phyloP scores from a whole-genome alignment of 768 basidiomycete genomes.

The Clavulina sp. region DNA sequence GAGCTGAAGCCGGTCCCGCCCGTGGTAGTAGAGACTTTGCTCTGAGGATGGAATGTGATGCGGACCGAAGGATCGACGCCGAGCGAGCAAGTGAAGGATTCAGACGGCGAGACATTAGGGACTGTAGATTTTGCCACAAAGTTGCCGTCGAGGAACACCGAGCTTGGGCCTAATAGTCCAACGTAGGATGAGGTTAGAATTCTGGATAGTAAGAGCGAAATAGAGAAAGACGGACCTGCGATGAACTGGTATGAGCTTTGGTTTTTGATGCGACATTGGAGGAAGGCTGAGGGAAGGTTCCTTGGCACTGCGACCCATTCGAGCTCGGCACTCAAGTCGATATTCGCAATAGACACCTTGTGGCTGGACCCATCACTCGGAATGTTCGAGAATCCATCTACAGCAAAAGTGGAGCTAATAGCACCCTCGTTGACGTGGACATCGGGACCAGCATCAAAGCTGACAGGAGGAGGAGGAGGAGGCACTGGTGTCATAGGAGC shows the following conservation, averaged over 20 bases:
- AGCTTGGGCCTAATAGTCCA: neutral
- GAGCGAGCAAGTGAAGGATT: slow-evolving; percentile 10
- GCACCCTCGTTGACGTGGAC: slow-evolving; percentile 4
- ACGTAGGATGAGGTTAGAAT: neutral
- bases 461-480: no score
- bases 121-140: slow-evolving; percentile 10
- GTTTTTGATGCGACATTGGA: neutral
- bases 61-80: slow-evolving; percentile 10
- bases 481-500: no score
- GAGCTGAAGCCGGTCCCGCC: neutral
- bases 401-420: slow-evolving; percentile 6
- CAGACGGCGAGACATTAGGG: slow-evolving; percentile 5
- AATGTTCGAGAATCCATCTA: slow-evolving; percentile 5
- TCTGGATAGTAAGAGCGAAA: neutral
- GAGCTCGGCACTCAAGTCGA: neutral
- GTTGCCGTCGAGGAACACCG: slow-evolving; percentile 11
- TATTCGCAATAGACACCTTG: slow-evolving; percentile 4
- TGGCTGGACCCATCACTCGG: slow-evolving; percentile 5
- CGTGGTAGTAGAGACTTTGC: neutral
- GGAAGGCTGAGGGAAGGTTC: neutral
- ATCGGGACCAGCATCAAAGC: no score
- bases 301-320: neutral
- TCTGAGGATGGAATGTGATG: slow-evolving; percentile 8
- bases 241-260: neutral
- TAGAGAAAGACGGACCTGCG: neutral